Conservation (phyloP, 2,329 filamentous ascomycete species). For the Trichoderma gracile region DNA sequence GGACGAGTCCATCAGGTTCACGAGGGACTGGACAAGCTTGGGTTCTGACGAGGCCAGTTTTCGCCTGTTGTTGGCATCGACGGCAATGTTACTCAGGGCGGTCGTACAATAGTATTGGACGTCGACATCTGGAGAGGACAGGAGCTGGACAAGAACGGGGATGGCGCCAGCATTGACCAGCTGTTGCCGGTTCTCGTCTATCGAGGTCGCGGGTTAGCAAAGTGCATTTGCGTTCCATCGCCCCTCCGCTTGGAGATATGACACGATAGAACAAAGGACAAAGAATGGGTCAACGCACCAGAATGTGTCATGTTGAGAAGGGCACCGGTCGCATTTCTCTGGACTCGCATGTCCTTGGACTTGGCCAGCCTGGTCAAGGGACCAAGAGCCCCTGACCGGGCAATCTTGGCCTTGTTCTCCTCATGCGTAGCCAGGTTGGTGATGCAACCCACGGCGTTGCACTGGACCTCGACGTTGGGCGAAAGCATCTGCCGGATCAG, state of each 20-base stretch:
- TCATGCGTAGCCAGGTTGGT: constrained; percentile 98
- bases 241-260: not conserved
- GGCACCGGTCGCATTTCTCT: constrained; percentile 94
- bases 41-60: constrained; percentile 89
- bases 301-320: constrained; percentile 99
- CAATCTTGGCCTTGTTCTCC: constrained; percentile 99
- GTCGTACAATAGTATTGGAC: constrained; percentile 99
- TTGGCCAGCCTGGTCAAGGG: constrained; percentile 91
- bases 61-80: constrained; percentile 86
- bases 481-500: constrained; percentile 99
- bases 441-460: constrained; percentile 98
- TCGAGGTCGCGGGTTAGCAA: not conserved
- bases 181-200: constrained; percentile 96
- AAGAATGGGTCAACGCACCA: constrained; percentile 55
- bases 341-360: constrained; percentile 97
- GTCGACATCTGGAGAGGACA: constrained; percentile 90
- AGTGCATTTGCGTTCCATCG: not conserved
- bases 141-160: constrained; percentile 90
- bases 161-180: constrained; percentile 98
- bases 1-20: constrained; percentile 95
- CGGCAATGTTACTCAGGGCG: constrained; percentile 96
- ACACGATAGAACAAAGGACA: constrained; percentile 14
- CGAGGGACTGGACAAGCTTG: constrained; percentile 87
- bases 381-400: constrained; percentile 86
- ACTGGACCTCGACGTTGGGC: constrained; percentile 96